These are phyloP conservation scores for Neonectria ditissima DNA, from an alignment of 2,329 filamentous ascomycete genomes.

Conservation along the genomic window DNA sequence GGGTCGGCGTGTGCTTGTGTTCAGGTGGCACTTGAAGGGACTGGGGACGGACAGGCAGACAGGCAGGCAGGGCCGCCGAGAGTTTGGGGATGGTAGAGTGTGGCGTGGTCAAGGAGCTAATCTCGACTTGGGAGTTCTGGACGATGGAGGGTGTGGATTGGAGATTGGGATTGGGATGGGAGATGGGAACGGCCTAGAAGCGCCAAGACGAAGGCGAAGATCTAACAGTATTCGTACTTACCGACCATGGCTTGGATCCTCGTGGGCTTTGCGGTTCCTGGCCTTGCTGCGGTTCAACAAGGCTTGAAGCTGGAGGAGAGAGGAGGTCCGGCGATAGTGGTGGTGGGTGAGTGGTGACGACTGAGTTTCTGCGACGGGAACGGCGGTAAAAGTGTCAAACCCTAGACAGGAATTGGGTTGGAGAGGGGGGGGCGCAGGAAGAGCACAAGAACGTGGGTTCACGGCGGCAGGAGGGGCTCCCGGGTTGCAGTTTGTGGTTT, in stretches of 20 bases:
- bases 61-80: neutral
- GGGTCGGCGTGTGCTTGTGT: neutral
- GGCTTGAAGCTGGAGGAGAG: neutral
- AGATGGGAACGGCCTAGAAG: neutral
- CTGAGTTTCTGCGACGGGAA: neutral
- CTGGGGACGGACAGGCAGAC: neutral
- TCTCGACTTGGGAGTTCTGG: neutral
- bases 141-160: neutral
- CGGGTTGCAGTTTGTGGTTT: neutral
- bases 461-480: neutral
- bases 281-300: neutral
- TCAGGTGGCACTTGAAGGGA: neutral
- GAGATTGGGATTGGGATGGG: neutral
- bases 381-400: neutral
- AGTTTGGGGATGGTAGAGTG: conserved; percentile 3
- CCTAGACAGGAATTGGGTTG: no score
- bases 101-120: conserved; percentile 6
- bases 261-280: neutral
- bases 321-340: no score
- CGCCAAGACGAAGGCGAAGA: no score
- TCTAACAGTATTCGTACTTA: neutral
- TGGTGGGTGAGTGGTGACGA: neutral
- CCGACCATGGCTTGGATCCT: neutral
- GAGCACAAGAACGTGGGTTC: neutral
- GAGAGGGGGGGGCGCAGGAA: neutral